Evolutionary conservation across 2,329 filamentous ascomycete species (phyloP).

Genomic region (Talaromyces sp.): DNA sequence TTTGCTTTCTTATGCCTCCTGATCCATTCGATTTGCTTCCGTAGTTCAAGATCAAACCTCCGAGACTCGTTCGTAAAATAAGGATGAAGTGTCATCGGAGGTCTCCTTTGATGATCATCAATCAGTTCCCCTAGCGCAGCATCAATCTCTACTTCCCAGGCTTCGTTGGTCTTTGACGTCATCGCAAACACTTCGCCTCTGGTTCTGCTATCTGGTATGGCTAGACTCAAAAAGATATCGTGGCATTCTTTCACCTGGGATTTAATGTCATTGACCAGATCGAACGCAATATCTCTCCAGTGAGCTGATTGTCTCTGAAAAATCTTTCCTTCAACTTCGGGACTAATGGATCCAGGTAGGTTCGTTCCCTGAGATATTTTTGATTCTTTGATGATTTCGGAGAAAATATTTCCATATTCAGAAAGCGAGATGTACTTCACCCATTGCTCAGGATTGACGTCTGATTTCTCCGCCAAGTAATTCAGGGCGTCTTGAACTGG

Average conservation of each 20-base stretch:
- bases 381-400: constrained; percentile 17
- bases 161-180: constrained; percentile 7
- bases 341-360: constrained; percentile 18
- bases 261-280: constrained; percentile 15
- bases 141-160: constrained; percentile 16
- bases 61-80: background rate
- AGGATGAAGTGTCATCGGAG: constrained; percentile 8
- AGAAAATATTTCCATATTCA: constrained; percentile 1
- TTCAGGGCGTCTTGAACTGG: background rate
- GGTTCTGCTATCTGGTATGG: constrained; percentile 19
- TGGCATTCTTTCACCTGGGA: constrained; percentile 7
- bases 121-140: constrained; percentile 13
- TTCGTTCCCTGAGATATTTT: constrained; percentile 15
- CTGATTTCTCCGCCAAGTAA: background rate
- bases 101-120: constrained; percentile 18
- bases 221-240: constrained; percentile 11
- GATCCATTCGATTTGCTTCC: background rate
- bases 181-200: constrained; percentile 15
- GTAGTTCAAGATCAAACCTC: background rate
- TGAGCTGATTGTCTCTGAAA: constrained; percentile 15
- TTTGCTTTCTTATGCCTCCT: background rate
- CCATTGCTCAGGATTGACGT: background rate
- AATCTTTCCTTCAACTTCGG: constrained; percentile 17
- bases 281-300: constrained; percentile 12
- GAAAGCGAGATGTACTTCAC: background rate